Conservation (phyloP, 495 filamentous ascomycete species). For the Trichoderma virens region DNA sequence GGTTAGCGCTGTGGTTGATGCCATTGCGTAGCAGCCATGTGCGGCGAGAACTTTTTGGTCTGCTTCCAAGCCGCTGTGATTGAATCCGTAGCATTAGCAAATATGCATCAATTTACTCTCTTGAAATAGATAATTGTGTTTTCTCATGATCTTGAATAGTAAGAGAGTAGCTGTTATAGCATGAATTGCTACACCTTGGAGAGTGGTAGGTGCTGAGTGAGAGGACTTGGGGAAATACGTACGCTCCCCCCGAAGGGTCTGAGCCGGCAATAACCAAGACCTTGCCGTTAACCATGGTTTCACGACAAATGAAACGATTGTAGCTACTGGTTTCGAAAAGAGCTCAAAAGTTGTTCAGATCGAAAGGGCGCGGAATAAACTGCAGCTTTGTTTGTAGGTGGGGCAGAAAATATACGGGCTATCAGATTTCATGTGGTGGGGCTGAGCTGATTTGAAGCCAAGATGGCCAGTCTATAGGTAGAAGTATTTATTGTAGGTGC, state of each 20-base stretch:
- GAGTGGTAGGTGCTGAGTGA: conserved; percentile 10
- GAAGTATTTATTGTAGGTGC: too few relatives aligned
- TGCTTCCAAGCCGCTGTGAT: conserved; percentile 78
- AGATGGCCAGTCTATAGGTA: too few relatives aligned
- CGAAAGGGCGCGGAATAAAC: neutral
- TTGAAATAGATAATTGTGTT: neutral
- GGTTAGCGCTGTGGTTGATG: conserved; percentile 90
- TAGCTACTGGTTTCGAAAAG: neutral
- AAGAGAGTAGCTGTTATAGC: neutral
- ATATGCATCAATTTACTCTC: neutral
- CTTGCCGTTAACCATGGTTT: conserved; percentile 31
- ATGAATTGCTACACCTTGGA: too few relatives aligned
- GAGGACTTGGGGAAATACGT: conserved; percentile 43
- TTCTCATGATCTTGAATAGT: neutral
- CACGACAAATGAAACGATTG: neutral
- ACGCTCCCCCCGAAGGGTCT: conserved; percentile 84
- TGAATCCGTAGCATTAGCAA: conserved; percentile 10
- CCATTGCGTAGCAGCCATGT: conserved; percentile 91
- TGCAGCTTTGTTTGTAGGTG: neutral
- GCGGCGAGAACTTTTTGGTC: conserved; percentile 92
- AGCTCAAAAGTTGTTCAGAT: neutral
- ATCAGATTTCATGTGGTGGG: neutral
- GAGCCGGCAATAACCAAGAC: conserved; percentile 81
- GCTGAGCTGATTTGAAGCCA: too few relatives aligned
- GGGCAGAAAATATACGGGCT: neutral